Evolutionary conservation across 2,329 filamentous ascomycete genomes (phyloP).

Genomic region (Fusarium continuum): DNA sequence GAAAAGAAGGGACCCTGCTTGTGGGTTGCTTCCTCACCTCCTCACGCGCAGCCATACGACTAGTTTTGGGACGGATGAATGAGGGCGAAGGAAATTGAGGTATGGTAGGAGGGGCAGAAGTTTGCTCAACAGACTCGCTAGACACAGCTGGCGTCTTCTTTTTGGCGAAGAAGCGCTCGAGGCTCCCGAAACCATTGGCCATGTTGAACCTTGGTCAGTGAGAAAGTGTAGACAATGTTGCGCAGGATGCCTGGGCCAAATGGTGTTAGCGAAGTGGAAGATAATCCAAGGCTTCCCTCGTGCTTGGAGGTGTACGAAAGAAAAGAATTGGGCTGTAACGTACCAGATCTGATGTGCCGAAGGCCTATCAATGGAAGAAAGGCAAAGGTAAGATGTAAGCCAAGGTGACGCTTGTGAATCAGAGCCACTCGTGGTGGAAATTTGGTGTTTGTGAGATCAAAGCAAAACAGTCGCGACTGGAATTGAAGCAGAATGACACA

Average conservation of each 20-base stretch:
- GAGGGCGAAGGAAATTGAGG: conserved; percentile 61
- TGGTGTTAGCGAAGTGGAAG: conserved; percentile 36
- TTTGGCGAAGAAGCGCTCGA: conserved; percentile 64
- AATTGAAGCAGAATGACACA: conserved; percentile 23
- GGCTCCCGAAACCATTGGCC: conserved; percentile 59
- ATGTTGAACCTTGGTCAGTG: conserved; percentile 48
- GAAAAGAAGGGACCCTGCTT: conserved; percentile 45
- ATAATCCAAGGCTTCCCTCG: conserved; percentile 7
- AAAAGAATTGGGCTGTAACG: conserved; percentile 20
- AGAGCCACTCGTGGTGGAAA: conserved; percentile 25
- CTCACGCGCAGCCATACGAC: conserved; percentile 66
- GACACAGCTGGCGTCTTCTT: conserved; percentile 46
- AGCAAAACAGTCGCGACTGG: conserved; percentile 17
- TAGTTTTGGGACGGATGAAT: conserved; percentile 64
- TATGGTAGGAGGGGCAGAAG: conserved; percentile 38
- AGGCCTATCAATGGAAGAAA: conserved; percentile 6
- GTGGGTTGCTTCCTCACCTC: conserved; percentile 50
- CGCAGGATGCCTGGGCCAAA: conserved; percentile 33
- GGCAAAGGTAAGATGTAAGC: conserved; percentile 16
- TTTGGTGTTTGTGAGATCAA: conserved; percentile 26
- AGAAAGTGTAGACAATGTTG: conserved; percentile 32
- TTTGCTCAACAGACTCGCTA: conserved; percentile 37
- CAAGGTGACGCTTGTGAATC: conserved; percentile 32
- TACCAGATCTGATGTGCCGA: conserved; percentile 27
- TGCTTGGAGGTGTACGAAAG: conserved; percentile 17